These are phyloP conservation scores for Tylopilus balloui DNA, from an alignment of 768 basidiomycete genomes.

Conservation along the genomic window DNA sequence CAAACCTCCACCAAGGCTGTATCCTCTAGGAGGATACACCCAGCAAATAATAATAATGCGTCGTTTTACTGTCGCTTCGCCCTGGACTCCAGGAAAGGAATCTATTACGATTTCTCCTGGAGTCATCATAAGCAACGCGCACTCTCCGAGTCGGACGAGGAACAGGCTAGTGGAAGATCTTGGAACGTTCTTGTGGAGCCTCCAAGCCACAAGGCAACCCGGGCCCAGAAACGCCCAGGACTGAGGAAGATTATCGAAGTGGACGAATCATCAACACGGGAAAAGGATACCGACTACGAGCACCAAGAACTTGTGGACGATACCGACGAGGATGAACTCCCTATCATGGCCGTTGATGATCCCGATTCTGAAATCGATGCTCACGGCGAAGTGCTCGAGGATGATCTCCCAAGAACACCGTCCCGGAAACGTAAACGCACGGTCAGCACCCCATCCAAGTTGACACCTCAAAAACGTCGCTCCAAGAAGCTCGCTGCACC, in stretches of 20 bases:
- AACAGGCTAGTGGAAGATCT: slow-evolving; percentile 34
- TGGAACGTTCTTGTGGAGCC: slow-evolving; percentile 44
- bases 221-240: slow-evolving; percentile 20
- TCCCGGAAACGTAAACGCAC: slow-evolving; percentile 48
- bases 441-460: slow-evolving; percentile 26
- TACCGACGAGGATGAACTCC: slow-evolving; percentile 22
- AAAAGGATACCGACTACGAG: slow-evolving; percentile 21
- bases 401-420: slow-evolving; percentile 46
- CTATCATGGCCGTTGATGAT: slow-evolving; percentile 10
- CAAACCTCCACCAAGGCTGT: slow-evolving; percentile 4
- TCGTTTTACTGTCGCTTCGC: slow-evolving; percentile 57
- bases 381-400: slow-evolving; percentile 22
- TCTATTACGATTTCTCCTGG: slow-evolving; percentile 66
- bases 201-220: slow-evolving; percentile 4
- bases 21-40: slow-evolving; percentile 12
- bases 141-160: slow-evolving; percentile 27
- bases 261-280: slow-evolving; percentile 17
- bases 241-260: slow-evolving; percentile 22
- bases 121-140: slow-evolving; percentile 41
- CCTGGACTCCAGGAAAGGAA: slow-evolving; percentile 51
- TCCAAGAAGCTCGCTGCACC: slow-evolving; percentile 49
- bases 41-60: slow-evolving; percentile 21
- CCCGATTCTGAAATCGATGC: slow-evolving; percentile 28
- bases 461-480: slow-evolving; percentile 35
- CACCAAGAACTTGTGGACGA: slow-evolving; percentile 16